Percentiles rank a stretch among this genome's conserved stretches.
Conservation (phyloP, 1,284 basidiomycete species). For the Tylopilus orsonianus region DNA sequence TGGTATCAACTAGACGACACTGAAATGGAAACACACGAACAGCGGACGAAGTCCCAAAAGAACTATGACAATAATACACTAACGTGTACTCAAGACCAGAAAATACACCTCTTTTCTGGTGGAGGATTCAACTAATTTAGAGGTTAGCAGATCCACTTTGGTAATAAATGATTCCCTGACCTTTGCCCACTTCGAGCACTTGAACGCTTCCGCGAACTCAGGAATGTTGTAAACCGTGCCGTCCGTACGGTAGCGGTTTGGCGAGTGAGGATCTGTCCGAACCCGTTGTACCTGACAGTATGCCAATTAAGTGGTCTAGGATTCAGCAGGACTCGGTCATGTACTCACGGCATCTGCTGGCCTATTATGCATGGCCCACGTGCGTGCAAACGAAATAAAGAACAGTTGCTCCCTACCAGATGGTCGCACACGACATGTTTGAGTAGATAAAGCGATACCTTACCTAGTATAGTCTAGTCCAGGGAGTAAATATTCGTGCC, state of each 20-base stretch:
- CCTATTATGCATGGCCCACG: conserved; percentile 76
- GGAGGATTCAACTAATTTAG: conserved; percentile 61
- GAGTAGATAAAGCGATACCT: not conserved
- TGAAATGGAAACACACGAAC: conserved; percentile 21
- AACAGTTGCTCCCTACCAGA: conserved; percentile 81
- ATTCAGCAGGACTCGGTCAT: not conserved
- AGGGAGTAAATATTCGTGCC: conserved; percentile 72
- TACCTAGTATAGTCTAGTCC: conserved; percentile 79
- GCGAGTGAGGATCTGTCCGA: conserved; percentile 87
- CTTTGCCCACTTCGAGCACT: conserved; percentile 69
- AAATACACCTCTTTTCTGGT: conserved; percentile 60
- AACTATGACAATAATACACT: conserved; percentile 9
- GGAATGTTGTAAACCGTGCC: conserved; percentile 81
- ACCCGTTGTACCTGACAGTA: conserved; percentile 66
- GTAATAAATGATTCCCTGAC: conserved; percentile 35
- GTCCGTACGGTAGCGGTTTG: conserved; percentile 74
- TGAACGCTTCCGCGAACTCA: conserved; percentile 78
- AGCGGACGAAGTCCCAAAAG: conserved; percentile 4
- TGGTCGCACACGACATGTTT: not conserved
- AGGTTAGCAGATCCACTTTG: conserved; percentile 9
- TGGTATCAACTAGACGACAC: not conserved
- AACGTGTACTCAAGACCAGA: conserved; percentile 49
- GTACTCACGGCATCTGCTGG: conserved; percentile 66
- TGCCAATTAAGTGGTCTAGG: conserved; percentile 18
- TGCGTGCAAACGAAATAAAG: conserved; percentile 82